phyloP scores from a whole-genome alignment of 2,329 filamentous ascomycete species.

The Claviceps paspali region DNA sequence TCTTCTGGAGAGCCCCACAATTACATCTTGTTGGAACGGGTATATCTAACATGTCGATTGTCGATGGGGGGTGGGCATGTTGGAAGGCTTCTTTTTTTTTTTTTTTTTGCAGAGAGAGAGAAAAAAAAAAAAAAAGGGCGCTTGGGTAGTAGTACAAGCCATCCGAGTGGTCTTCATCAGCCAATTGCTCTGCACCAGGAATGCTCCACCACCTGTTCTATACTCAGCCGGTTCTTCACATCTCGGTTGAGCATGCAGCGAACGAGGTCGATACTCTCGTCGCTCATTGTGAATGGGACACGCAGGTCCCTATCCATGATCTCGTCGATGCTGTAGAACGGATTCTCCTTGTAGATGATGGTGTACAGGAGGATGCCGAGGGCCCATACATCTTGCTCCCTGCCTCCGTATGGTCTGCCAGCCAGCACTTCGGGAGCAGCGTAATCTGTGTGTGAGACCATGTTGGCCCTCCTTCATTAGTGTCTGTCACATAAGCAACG shows the following conservation, averaged over 20 bases:
- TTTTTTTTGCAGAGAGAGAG: too few species aligned
- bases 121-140: too few species aligned
- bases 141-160: too few species aligned
- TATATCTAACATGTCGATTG: too few species aligned
- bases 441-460: conserved; percentile 73
- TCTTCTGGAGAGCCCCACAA: too few species aligned
- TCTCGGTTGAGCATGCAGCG: conserved; percentile 85
- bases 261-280: conserved; percentile 85
- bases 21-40: too few species aligned
- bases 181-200: conserved; percentile 46
- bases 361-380: conserved; percentile 94
- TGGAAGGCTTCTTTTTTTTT: too few species aligned
- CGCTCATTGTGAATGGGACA: conserved; percentile 76
- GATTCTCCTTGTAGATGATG: conserved; percentile 98
- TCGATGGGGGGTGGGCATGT: too few species aligned
- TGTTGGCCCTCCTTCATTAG: background rate
- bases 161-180: too few species aligned
- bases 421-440: conserved; percentile 95
- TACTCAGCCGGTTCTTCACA: conserved; percentile 68
- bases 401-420: conserved; percentile 80
- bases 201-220: conserved; percentile 75
- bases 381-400: conserved; percentile 97
- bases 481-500: background rate
- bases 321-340: conserved; percentile 97
- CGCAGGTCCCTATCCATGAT: conserved; percentile 95